phyloP scores from a whole-genome alignment of 1,139 yeast genomes.

The Geotrichum restrictum region DNA sequence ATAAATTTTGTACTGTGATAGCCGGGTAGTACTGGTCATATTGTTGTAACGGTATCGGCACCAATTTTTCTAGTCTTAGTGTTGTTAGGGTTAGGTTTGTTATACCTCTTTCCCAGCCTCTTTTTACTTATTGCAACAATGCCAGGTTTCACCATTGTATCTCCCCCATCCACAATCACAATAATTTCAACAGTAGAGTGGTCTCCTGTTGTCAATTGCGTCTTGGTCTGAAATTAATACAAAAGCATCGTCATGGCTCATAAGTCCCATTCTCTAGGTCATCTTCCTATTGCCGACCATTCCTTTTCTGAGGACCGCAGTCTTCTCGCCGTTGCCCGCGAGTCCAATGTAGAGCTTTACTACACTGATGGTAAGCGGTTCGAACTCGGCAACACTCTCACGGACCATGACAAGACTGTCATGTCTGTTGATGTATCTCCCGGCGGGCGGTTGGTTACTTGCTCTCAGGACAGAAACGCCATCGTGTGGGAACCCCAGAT shows the following conservation, averaged over 20 bases:
- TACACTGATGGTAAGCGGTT: slow-evolving; percentile 46
- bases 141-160: too few species aligned
- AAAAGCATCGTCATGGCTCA: slow-evolving; percentile 26
- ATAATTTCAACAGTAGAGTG: slow-evolving; percentile 26
- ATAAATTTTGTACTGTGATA: too few species aligned
- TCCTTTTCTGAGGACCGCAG: slow-evolving; percentile 70
- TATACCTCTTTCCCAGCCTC: not conserved
- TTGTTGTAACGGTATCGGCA: too few species aligned
- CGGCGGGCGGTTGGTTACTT: slow-evolving; percentile 88
- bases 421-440: slow-evolving; percentile 90
- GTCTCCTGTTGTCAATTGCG: slow-evolving; percentile 24
- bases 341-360: slow-evolving; percentile 70
- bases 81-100: not conserved
- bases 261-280: slow-evolving; percentile 62
- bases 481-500: slow-evolving; percentile 83
- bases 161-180: too few species aligned
- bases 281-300: slow-evolving; percentile 85
- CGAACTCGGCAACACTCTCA: slow-evolving; percentile 56
- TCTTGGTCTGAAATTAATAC: not conserved
- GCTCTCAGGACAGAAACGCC: slow-evolving; percentile 97
- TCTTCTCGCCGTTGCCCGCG: slow-evolving; percentile 77
- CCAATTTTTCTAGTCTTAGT: not conserved
- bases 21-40: too few species aligned
- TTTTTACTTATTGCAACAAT: too few species aligned
- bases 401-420: slow-evolving; percentile 89